Evolutionary conservation across 1,284 basidiomycete species (phyloP).

Genomic region (Cutaneotrichosporon cyanovorans): DNA sequence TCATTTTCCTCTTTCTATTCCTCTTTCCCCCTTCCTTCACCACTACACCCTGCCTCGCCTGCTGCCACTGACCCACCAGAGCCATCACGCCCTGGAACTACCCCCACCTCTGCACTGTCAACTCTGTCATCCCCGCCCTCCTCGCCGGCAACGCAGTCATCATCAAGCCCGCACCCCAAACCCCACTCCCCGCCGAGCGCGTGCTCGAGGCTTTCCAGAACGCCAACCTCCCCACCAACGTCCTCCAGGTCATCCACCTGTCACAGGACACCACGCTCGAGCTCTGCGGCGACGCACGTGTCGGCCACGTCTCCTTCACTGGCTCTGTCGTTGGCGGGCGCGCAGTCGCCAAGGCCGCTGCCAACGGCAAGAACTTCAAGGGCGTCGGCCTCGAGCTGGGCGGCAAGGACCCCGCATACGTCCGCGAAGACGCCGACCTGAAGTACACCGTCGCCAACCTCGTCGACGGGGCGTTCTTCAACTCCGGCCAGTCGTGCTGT

Average conservation of each 20-base stretch:
- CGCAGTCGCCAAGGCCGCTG: conserved; percentile 43
- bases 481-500: conserved; percentile 77
- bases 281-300: conserved; percentile 58
- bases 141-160: conserved; percentile 79
- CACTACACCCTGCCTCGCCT: too few relatives aligned
- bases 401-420: conserved; percentile 93
- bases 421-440: conserved; percentile 74
- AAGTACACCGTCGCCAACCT: conserved; percentile 75
- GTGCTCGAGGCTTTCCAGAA: conserved; percentile 60
- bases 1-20: not conserved
- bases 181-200: conserved; percentile 76
- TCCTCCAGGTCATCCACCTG: conserved; percentile 74
- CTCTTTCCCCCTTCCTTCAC: not conserved
- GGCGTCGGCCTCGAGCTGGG: conserved; percentile 66
- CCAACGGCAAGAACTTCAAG: conserved; percentile 59
- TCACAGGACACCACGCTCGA: conserved; percentile 57
- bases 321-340: conserved; percentile 60
- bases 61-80: conserved; percentile 9
- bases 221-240: conserved; percentile 68
- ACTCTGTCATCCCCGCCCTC: conserved; percentile 80
- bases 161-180: conserved; percentile 91
- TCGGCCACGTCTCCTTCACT: conserved; percentile 83
- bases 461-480: conserved; percentile 85
- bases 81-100: conserved; percentile 53
- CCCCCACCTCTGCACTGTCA: conserved; percentile 81